Percentiles rank a stretch among this genome's conserved stretches.
These are phyloP conservation scores for Mucor plumbeus DNA, from an alignment of 371 early-diverging fungal species.

Conservation along the genomic window DNA sequence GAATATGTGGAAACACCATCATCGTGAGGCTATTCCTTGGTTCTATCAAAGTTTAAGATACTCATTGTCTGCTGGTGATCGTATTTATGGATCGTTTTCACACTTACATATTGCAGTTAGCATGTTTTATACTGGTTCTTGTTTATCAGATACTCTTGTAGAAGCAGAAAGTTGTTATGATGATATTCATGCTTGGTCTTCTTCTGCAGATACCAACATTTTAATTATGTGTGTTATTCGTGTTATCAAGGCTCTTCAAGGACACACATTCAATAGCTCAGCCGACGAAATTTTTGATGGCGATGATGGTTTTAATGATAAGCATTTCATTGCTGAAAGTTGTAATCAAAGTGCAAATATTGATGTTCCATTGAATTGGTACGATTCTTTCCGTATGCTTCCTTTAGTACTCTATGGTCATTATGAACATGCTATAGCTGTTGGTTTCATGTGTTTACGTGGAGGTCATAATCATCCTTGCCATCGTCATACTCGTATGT, in stretches of 20 bases:
- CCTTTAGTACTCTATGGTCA: conserved; percentile 49
- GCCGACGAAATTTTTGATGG: conserved; percentile 42
- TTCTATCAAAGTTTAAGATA: conserved; percentile 20
- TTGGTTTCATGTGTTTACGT: conserved; percentile 35
- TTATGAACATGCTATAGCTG: conserved; percentile 41
- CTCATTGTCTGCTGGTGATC: conserved; percentile 44
- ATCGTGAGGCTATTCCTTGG: conserved; percentile 27
- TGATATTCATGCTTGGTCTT: conserved; percentile 45
- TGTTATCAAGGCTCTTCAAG: conserved; percentile 44
- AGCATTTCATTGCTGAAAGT: conserved; percentile 44
- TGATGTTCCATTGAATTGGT: conserved; percentile 43
- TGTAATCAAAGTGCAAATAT: conserved; percentile 41
- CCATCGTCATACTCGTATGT: conserved; percentile 46
- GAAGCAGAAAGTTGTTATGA: conserved; percentile 45
- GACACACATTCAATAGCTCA: conserved; percentile 35
- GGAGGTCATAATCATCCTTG: conserved; percentile 42
- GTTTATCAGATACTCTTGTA: conserved; percentile 27
- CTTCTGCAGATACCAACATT: conserved; percentile 45
- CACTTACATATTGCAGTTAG: conserved; percentile 35
- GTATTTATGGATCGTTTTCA: conserved; percentile 45
- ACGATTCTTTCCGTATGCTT: conserved; percentile 45
- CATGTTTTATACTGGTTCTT: conserved; percentile 32
- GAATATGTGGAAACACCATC: conserved; percentile 41
- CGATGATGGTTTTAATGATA: conserved; percentile 52
- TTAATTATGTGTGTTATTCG: conserved; percentile 46